Base-by-base conservation (phyloP, 768 basidiomycete genomes). In the Boletus sp. region DNA sequence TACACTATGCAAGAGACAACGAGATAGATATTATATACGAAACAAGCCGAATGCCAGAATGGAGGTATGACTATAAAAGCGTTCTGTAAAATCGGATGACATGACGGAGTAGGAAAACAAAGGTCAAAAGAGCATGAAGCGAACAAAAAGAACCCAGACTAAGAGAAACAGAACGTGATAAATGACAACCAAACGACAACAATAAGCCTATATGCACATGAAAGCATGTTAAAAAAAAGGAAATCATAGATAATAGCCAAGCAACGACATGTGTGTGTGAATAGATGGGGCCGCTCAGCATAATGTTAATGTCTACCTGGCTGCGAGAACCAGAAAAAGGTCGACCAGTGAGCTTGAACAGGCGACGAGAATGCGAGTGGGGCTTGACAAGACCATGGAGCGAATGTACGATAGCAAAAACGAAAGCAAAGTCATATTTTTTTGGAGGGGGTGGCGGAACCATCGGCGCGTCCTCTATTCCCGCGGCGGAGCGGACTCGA, bases 21-120 rank as follows among this genome's bases (percentile, higher is more conserved):
- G 41, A 33, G 36, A 55, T 71, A 70, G 64, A 63, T 69, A 73
- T 73, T 71, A 73, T 71, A 66, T 72, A 69, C 51, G 62, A 52
- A 63, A 46, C 39, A 54, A 54, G 45, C 47, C 40, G 54, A 68
- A 67, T 63, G 63, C 58, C 41, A 52, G 53, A 59, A 64, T 41
- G 54, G 55, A 45, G 50, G 63, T 57, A 55, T 55, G 54, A 60
- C 54, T 61, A 69, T 52, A 49, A 57, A 42, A 58, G 39, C 24
- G 57, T 39, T 66, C 64, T 46, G 53, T 59, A 56, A 37, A 60
- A 61, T 52, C 24, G 45, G 54, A 54, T 54, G 54, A 54, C 61
- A 66, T 56, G 54, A 48, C 28, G 51, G 64, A 53, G 54, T 40
- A 64, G 48, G 54, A 50, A 40, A 17, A 42, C 17, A 20, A 46